Conservation (phyloP, 2,329 filamentous ascomycete genomes). For the Clarireedia paspali region DNA sequence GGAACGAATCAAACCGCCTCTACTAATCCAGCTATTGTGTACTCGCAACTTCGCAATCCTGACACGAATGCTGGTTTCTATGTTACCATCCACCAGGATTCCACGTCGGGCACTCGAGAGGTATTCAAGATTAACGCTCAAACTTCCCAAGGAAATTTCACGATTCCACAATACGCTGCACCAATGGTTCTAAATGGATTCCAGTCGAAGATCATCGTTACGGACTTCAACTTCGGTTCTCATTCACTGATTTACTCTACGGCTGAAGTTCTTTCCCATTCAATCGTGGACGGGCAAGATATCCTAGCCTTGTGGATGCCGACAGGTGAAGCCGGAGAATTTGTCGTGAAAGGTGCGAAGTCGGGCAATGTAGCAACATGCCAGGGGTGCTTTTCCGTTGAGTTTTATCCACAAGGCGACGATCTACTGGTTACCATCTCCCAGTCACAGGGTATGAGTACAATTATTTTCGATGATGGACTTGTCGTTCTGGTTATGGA, state of each 20-base stretch:
- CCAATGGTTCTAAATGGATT: constrained; percentile 49
- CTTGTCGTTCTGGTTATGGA: constrained; percentile 46
- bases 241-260: constrained; percentile 47
- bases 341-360: constrained; percentile 43
- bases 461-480: constrained; percentile 40
- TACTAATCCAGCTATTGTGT: constrained; percentile 43
- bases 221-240: constrained; percentile 48
- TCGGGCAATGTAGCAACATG: constrained; percentile 42
- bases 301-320: constrained; percentile 46
- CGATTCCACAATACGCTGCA: constrained; percentile 43
- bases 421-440: constrained; percentile 40
- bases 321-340: constrained; percentile 46
- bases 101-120: constrained; percentile 42
- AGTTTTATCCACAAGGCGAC: constrained; percentile 34
- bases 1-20: constrained; percentile 41
- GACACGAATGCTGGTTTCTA: constrained; percentile 50
- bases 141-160: constrained; percentile 47
- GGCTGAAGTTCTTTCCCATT: constrained; percentile 45
- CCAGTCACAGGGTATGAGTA: constrained; percentile 40
- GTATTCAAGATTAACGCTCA: constrained; percentile 47
- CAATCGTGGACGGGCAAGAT: constrained; percentile 39
- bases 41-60: constrained; percentile 50
- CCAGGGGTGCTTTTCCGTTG: constrained; percentile 34
- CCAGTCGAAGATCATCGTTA: constrained; percentile 53
- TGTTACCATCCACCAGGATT: constrained; percentile 46